These are phyloP conservation scores for Candida gigantensis DNA, from an alignment of 1,139 yeast genomes.

Conservation along the genomic window DNA sequence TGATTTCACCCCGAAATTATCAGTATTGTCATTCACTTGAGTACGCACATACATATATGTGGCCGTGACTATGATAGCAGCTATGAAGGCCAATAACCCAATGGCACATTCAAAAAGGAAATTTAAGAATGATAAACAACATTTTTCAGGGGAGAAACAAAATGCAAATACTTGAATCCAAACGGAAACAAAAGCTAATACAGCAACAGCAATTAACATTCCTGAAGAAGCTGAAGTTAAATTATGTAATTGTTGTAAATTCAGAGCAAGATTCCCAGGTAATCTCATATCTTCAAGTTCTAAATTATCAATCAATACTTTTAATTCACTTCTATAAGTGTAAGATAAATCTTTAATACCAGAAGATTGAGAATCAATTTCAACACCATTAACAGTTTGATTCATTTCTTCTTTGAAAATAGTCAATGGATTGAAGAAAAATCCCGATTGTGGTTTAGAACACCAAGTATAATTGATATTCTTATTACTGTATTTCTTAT, in stretches of 20 bases:
- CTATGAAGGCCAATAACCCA: slow-evolving; percentile 33
- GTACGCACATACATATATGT: slow-evolving; percentile 30
- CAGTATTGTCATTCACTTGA: slow-evolving; percentile 32
- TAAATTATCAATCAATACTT: slow-evolving; percentile 31
- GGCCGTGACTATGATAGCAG: slow-evolving; percentile 39
- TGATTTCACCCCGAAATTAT: slow-evolving; percentile 36
- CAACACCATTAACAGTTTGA: slow-evolving; percentile 24
- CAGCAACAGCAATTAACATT: slow-evolving; percentile 29
- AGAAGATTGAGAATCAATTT: slow-evolving; percentile 18
- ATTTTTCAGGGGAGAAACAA: slow-evolving; percentile 37
- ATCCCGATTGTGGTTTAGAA: slow-evolving; percentile 50
- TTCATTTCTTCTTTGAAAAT: slow-evolving; percentile 45
- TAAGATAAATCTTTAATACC: slow-evolving; percentile 19
- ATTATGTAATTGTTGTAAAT: slow-evolving; percentile 33
- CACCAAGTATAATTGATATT: slow-evolving; percentile 55
- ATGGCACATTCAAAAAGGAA: slow-evolving; percentile 35
- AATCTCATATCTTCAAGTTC: slow-evolving; percentile 32
- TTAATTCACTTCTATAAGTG: slow-evolving; percentile 26
- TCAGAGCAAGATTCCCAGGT: slow-evolving; percentile 38
- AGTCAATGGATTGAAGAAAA: slow-evolving; percentile 52
- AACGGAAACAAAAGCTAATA: slow-evolving; percentile 29
- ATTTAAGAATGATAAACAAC: slow-evolving; percentile 43
- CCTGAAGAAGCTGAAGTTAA: slow-evolving; percentile 31
- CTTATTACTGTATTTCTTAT: slow-evolving; percentile 22
- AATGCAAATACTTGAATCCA: slow-evolving; percentile 34